Evolutionary conservation across 257 asterid species (phyloP).

Genomic region (Penstemon davidsonii): DNA sequence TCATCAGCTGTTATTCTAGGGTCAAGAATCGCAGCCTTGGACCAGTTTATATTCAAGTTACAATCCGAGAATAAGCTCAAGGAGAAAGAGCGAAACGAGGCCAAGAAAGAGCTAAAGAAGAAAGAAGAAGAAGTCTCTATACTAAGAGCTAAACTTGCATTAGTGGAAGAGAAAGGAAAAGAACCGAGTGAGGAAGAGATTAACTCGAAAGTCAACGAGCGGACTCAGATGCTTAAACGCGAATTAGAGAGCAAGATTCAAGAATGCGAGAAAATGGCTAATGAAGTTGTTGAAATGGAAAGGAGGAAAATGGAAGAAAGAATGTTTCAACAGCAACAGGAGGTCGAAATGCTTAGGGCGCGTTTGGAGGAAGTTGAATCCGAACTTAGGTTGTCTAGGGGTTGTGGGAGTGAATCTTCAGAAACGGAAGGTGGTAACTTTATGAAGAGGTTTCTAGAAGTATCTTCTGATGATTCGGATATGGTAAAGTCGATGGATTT

Average conservation of each 20-base stretch:
- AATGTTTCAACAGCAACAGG: constrained; percentile 59
- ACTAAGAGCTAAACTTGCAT: constrained; percentile 56
- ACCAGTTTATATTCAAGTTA: constrained; percentile 71
- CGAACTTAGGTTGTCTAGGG: constrained; percentile 55
- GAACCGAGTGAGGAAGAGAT: constrained; percentile 45
- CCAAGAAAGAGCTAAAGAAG: constrained; percentile 55
- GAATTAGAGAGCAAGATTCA: constrained; percentile 65
- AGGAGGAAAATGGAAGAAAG: constrained; percentile 75
- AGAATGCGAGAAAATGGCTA: constrained; percentile 64
- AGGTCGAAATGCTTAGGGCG: constrained; percentile 66
- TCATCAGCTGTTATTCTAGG: constrained; percentile 67
- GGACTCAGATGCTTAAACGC: constrained; percentile 26
- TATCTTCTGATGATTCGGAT: constrained; percentile 58
- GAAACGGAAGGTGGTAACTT: constrained; percentile 63
- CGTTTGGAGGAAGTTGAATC: constrained; percentile 77
- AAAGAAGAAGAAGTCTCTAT: constrained; percentile 69
- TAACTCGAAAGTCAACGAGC: constrained; percentile 40
- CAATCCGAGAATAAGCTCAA: constrained; percentile 71
- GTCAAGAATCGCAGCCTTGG: constrained; percentile 78
- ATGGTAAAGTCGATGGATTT: constrained; percentile 99
- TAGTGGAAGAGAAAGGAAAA: constrained; percentile 39
- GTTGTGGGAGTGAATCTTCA: constrained; percentile 35
- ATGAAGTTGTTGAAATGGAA: constrained; percentile 64
- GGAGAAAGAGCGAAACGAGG: constrained; percentile 66
- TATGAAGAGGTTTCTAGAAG: constrained; percentile 60